phyloP scores from a whole-genome alignment of 192 early-diverging fungal genomes.

The Backusella liffmaniae region DNA sequence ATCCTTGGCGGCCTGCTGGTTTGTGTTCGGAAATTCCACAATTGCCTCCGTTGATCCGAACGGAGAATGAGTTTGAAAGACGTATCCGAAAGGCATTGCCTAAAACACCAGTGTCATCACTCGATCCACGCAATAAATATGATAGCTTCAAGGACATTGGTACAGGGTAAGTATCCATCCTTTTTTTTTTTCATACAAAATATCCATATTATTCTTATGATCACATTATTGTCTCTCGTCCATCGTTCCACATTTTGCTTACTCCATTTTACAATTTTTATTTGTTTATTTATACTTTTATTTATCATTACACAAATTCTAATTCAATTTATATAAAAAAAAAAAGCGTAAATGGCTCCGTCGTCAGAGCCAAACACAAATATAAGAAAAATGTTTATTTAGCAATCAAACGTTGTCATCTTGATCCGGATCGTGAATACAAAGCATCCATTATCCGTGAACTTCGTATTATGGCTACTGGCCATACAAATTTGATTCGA shows the following conservation, averaged over 20 bases:
- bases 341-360: conserved; percentile 36
- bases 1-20: conserved; percentile 32
- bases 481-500: conserved; percentile 32
- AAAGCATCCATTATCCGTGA: conserved; percentile 34
- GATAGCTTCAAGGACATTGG: conserved; percentile 21
- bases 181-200: not conserved
- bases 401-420: conserved; percentile 37
- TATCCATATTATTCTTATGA: not conserved
- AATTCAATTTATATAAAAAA: not conserved
- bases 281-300: conserved; percentile 5
- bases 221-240: not conserved
- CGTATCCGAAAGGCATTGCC: conserved; percentile 25
- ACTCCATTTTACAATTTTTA: conserved; percentile 1
- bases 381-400: conserved; percentile 28
- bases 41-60: conserved; percentile 29
- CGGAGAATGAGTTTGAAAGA: conserved; percentile 34
- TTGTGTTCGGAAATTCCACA: conserved; percentile 23
- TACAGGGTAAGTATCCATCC: conserved; percentile 12
- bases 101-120: conserved; percentile 22
- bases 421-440: conserved; percentile 38
- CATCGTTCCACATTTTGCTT: not conserved
- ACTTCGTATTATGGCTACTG: conserved; percentile 38
- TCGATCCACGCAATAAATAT: conserved; percentile 30
- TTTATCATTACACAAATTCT: not conserved
- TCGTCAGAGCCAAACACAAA: conserved; percentile 26